Conservation (phyloP, 306 rosid genomes). For the Herpetospermum pedunculosum region DNA sequence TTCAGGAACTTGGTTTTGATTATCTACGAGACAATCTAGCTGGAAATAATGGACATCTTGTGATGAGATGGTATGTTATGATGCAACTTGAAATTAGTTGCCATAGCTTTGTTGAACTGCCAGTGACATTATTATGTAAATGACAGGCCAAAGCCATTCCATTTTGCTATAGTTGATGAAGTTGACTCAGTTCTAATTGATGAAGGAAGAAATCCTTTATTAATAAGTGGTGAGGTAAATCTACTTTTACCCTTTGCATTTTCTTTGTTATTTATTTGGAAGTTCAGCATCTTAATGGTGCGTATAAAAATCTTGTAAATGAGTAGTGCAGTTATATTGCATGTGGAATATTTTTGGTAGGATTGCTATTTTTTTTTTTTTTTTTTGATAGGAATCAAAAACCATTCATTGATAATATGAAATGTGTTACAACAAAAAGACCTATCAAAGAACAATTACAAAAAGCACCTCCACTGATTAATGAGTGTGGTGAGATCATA, state of each 20-base stretch:
- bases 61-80: conserved; percentile 80
- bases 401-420: no score
- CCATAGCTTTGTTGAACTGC: conserved; percentile 6
- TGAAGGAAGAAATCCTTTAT: conserved; percentile 94
- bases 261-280: conserved; percentile 1
- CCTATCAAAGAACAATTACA: no score
- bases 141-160: conserved; percentile 91
- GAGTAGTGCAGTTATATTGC: conserved; percentile 1
- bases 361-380: not conserved
- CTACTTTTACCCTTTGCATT: not conserved
- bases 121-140: conserved; percentile 13
- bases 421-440: no score
- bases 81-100: conserved; percentile 6
- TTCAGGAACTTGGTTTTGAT: conserved; percentile 96
- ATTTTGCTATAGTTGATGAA: conserved; percentile 96
- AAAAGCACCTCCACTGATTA: no score
- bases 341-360: not conserved
- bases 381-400: no score
- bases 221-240: conserved; percentile 90
- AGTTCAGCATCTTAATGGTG: conserved; percentile 13
- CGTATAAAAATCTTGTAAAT: not conserved
- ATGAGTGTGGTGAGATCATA: no score
- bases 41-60: conserved; percentile 68
- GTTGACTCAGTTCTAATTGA: conserved; percentile 94
- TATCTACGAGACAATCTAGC: conserved; percentile 96